Percentiles rank a stretch among this genome's conserved stretches.
Conservation (phyloP, 2,329 filamentous ascomycete species). For the Scedosporium aurantiacum region DNA sequence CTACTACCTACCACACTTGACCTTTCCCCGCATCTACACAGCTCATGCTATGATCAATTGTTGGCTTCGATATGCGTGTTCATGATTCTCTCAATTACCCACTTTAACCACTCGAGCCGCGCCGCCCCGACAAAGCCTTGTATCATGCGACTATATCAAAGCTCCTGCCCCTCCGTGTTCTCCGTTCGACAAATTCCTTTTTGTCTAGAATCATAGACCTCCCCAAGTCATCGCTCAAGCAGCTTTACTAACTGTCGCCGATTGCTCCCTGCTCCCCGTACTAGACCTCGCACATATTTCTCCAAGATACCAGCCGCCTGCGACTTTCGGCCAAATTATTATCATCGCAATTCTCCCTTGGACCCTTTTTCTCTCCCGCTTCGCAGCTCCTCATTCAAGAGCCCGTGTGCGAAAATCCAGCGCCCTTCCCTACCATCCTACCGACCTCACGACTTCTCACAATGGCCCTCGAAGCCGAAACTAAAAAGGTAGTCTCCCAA, state of each 20-base stretch:
- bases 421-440: conserved; percentile 40
- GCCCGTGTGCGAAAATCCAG: conserved; percentile 42
- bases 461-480: conserved; percentile 58
- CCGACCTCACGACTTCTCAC: conserved; percentile 44
- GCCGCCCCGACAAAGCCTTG: not conserved
- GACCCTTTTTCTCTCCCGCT: conserved; percentile 12
- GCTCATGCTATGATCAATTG: not conserved
- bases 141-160: not conserved
- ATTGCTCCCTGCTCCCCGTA: conserved; percentile 15
- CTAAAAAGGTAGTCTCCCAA: conserved; percentile 67
- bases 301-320: conserved; percentile 5
- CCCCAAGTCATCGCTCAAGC: not conserved
- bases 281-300: conserved; percentile 2
- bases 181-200: not conserved
- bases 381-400: conserved; percentile 30
- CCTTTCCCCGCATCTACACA: not conserved
- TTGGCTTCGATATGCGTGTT: not conserved
- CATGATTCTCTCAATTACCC: not conserved
- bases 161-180: not conserved
- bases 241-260: not conserved
- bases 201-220: not conserved
- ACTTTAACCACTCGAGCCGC: not conserved
- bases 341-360: conserved; percentile 10
- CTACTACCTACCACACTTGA: not conserved
- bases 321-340: conserved; percentile 8